Base-by-base conservation (phyloP, 2,329 filamentous ascomycete species). In the Sclerotinia nivalis region DNA sequence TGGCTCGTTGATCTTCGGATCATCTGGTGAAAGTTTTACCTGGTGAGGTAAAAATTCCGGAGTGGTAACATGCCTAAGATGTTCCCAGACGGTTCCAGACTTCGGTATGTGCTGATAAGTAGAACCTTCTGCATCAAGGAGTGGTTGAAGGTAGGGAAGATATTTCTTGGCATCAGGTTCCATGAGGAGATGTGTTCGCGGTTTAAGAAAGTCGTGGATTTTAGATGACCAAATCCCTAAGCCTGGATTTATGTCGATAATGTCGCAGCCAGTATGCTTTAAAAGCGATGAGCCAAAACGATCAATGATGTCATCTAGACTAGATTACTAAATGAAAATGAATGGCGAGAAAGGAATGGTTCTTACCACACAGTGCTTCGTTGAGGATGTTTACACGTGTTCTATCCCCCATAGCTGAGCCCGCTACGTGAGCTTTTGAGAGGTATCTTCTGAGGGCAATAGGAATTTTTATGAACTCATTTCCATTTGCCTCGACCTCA, bases 161-260 rank as follows among this genome's bases (percentile, higher is more conserved):
- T 91, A 95, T 4, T 85, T 75, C 0, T 83, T 80, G 2, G 80
- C 79, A 47, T 92, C 86, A 3, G 89, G 88, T 76, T 98, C 94
- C 80, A 97, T 84, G 55, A 99, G 83, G 58, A 97, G 82, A 81
- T 99, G 96, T 7, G 87, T 89, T 70, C 93, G 89, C 6, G 95
- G 95, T 75, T 93, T 82, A 10, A 99, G 83, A 59, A 86, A 82
- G 0, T 92, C 84, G 77, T 97, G 89, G 0, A 98, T 83, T 75
- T 90, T 92, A 40, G 83, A 83, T 47, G 94, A 97, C 88, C 91
- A 96, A 2, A 97, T 68, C 12, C 93, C 93, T 1, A 82, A 82
- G 20, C 93, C 93, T 0, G 95, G 95, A 78, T 94, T 93, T 69
- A 97, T 83, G 77, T 98, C 95, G 75, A 99, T 83, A 58, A 98